These are phyloP conservation scores for Pichia sorboxylosa DNA, from an alignment of 1,139 yeast species.

Conservation along the genomic window DNA sequence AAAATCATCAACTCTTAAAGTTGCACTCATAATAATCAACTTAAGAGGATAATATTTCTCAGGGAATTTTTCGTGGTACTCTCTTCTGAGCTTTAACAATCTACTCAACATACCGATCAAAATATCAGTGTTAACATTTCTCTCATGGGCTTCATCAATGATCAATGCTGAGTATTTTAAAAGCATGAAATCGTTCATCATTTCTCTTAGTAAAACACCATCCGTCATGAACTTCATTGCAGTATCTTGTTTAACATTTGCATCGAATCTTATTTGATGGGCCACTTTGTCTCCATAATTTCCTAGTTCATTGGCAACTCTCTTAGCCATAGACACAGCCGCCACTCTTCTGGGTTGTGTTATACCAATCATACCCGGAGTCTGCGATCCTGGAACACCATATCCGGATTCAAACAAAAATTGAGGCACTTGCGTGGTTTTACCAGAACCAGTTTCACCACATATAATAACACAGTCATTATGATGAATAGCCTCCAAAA, in stretches of 20 bases:
- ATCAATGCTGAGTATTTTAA: constrained; percentile 75
- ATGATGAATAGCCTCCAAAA: constrained; percentile 93
- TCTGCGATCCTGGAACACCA: constrained; percentile 52
- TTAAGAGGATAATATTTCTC: constrained; percentile 46
- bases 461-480: constrained; percentile 86
- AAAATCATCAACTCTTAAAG: constrained; percentile 85
- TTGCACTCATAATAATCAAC: constrained; percentile 84
- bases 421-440: constrained; percentile 70
- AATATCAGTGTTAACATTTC: constrained; percentile 92
- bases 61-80: constrained; percentile 39
- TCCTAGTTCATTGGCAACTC: constrained; percentile 80
- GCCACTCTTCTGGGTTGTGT: constrained; percentile 99
- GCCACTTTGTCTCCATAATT: constrained; percentile 69
- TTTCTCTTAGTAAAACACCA: constrained; percentile 88
- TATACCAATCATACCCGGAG: constrained; percentile 88
- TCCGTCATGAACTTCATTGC: constrained; percentile 95
- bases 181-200: constrained; percentile 76
- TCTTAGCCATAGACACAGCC: constrained; percentile 91
- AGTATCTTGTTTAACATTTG: constrained; percentile 57
- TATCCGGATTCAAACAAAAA: constrained; percentile 80
- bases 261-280: constrained; percentile 84
- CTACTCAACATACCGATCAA: constrained; percentile 90
- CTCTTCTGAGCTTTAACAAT: constrained; percentile 64
- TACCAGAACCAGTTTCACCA: constrained; percentile 88
- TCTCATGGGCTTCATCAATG: constrained; percentile 96